Percentiles rank a stretch among this genome's conserved stretches.
phyloP scores from a whole-genome alignment of 257 asterid genomes.

The Solanum microdontum region DNA sequence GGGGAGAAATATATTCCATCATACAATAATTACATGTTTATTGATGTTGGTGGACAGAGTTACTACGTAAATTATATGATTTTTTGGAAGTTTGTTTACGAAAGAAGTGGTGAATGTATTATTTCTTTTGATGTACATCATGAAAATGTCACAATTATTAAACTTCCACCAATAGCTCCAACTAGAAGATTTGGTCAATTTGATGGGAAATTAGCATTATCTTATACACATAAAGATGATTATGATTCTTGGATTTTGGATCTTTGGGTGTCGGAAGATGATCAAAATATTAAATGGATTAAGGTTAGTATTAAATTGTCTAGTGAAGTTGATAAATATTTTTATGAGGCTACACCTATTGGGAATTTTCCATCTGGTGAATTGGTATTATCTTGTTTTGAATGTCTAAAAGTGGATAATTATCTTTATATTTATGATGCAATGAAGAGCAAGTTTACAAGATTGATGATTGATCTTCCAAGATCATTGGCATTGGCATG shows the following conservation, averaged over 20 bases:
- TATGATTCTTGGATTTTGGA: background rate
- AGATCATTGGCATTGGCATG: background rate
- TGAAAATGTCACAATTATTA: background rate
- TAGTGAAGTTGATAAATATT: background rate
- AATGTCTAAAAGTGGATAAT: background rate
- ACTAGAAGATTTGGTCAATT: background rate
- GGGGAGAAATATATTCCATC: background rate
- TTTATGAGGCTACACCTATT: background rate
- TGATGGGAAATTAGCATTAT: background rate
- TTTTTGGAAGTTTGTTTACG: background rate
- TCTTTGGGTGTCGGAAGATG: background rate
- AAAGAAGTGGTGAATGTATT: background rate
- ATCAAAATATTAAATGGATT: background rate
- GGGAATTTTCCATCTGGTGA: background rate
- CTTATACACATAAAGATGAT: background rate
- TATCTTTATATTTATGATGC: background rate
- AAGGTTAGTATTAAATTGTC: background rate
- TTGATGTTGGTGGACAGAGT: background rate
- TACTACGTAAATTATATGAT: background rate
- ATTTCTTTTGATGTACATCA: background rate
- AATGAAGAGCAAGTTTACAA: background rate
- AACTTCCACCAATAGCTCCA: background rate
- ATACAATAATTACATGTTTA: background rate
- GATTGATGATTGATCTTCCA: background rate
- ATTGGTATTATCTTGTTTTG: background rate